Base-by-base conservation (phyloP, 2,329 filamentous ascomycete species). In the Colletotrichum spinosum region DNA sequence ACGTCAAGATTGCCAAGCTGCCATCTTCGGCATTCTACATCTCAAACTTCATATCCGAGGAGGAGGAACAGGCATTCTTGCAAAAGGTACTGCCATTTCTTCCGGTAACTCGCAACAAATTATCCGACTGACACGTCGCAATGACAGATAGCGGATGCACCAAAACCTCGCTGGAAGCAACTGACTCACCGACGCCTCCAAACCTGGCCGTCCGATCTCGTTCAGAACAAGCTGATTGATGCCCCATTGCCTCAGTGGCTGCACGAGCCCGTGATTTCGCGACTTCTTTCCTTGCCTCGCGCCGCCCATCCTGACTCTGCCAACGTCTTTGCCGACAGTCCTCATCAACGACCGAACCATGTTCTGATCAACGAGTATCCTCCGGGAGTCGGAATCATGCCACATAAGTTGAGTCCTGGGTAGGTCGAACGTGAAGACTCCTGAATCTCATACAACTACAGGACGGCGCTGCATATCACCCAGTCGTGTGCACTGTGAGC, bases 321-420 rank as follows among this genome's bases (percentile, higher is more conserved):
- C 50, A 78, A 86, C 70, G 76, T 90, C 7, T 90, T 90, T 71
- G 75, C 77, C 15, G 75, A 82, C 17, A 92, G 94, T 55, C 92
- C 92, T 6, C 94, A 98, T 73, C 72, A 81, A 15, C 83, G 82
- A 4, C 93, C 95, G 3, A 99, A 98, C 72, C 96, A 98, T 78
- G 93, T 97, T 50, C 83, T 98, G 42, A 89, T 98, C 71, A 99
- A 99, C 74, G 94, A 97, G 76, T 99, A 98, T 76, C 84, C 85
- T 1, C 88, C 92, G 0, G 93, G 92, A 2, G 88, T 97, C 68
- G 95, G 95, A n/a, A 98, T 98, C 70, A 97, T 97, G 92, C 90
- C 94, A 51, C 95, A 98, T 76, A 96, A 97, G 81, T 76, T 79
- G 72, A 77, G 76, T 79, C 72, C 65, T 74, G 57, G 69, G 64